phyloP scores from a whole-genome alignment of 345 rosid genomes.

The Euclidium syriacum region DNA sequence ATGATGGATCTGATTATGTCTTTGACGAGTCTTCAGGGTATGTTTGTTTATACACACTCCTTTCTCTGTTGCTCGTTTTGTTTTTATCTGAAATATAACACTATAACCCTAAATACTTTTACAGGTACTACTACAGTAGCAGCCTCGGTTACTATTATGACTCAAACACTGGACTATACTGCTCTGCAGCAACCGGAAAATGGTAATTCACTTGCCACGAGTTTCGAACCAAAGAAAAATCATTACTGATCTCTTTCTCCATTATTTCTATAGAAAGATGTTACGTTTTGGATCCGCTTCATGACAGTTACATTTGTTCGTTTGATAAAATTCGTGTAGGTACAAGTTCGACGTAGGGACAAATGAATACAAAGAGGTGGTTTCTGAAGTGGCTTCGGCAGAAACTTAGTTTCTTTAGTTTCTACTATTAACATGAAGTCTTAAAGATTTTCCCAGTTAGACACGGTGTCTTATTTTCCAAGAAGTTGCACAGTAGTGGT shows the following conservation, averaged over 20 bases:
- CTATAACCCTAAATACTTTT: neutral
- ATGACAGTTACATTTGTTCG: neutral
- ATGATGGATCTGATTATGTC: slow-evolving; percentile 50
- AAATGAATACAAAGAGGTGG: slow-evolving; percentile 23
- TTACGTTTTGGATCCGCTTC: neutral
- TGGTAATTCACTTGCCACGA: slow-evolving; percentile 45
- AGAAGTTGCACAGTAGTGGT: neutral
- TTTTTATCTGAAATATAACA: neutral
- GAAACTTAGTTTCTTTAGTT: slow-evolving; percentile 5
- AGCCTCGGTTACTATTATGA: slow-evolving; percentile 87
- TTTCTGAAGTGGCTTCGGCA: slow-evolving; percentile 12
- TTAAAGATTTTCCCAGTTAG: neutral
- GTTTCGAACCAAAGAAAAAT: neutral
- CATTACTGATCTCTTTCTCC: neutral
- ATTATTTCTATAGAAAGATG: neutral
- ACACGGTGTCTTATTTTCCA: neutral
- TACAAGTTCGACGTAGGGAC: slow-evolving; percentile 21
- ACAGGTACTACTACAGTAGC: slow-evolving; percentile 94
- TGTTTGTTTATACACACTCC: neutral
- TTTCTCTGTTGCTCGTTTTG: neutral
- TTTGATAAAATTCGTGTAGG: slow-evolving; percentile 8
- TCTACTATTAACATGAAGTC: neutral
- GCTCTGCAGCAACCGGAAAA: slow-evolving; percentile 76
- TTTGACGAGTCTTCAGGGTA: slow-evolving; percentile 96
- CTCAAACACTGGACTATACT: slow-evolving; percentile 71